Percentiles rank a stretch among this genome's conserved stretches.
Conservation (phyloP, 1,284 basidiomycete genomes). For the Leucoagaricus sp. region DNA sequence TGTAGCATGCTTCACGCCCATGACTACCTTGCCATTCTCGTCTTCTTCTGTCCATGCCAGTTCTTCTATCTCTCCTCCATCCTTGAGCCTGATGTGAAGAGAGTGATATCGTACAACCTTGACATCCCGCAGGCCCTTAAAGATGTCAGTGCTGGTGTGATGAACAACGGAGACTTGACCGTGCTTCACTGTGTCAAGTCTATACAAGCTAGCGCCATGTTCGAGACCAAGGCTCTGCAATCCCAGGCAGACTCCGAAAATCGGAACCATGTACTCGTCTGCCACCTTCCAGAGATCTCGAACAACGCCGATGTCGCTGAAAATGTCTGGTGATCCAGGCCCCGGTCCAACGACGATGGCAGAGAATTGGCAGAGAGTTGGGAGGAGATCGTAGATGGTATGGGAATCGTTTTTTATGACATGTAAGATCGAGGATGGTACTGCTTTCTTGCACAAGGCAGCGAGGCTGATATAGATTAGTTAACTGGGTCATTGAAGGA, state of each 20-base stretch:
- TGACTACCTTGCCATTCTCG: slow-evolving; percentile 72
- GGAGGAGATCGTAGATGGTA: slow-evolving; percentile 47
- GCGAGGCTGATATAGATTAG: slow-evolving; percentile 50
- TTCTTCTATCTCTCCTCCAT: slow-evolving; percentile 51
- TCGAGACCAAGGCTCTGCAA: slow-evolving; percentile 87
- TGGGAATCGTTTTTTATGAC: slow-evolving; percentile 75
- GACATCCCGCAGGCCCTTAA: slow-evolving; percentile 59
- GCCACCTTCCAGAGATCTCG: slow-evolving; percentile 65
- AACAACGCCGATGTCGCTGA: slow-evolving; percentile 66
- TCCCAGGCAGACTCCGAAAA: slow-evolving; percentile 91
- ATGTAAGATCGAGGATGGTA: slow-evolving; percentile 59
- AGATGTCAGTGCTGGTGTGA: slow-evolving; percentile 61
- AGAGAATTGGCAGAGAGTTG: slow-evolving; percentile 59
- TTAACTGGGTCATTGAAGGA: no score
- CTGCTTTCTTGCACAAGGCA: slow-evolving; percentile 58
- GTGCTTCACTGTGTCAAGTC: slow-evolving; percentile 41
- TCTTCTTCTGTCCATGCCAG: slow-evolving; percentile 70
- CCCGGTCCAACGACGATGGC: slow-evolving; percentile 79
- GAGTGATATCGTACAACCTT: slow-evolving; percentile 88
- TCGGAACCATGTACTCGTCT: slow-evolving; percentile 57
- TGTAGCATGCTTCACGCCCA: slow-evolving; percentile 66
- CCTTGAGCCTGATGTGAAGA: slow-evolving; percentile 55
- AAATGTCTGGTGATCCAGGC: slow-evolving; percentile 73
- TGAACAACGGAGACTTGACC: slow-evolving; percentile 76
- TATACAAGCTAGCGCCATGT: slow-evolving; percentile 56